Evolutionary conservation across 2,329 filamentous ascomycete genomes (phyloP), one percentile per base, ranked within the genome.

Genomic region (Fusarium fracticaudum): DNA sequence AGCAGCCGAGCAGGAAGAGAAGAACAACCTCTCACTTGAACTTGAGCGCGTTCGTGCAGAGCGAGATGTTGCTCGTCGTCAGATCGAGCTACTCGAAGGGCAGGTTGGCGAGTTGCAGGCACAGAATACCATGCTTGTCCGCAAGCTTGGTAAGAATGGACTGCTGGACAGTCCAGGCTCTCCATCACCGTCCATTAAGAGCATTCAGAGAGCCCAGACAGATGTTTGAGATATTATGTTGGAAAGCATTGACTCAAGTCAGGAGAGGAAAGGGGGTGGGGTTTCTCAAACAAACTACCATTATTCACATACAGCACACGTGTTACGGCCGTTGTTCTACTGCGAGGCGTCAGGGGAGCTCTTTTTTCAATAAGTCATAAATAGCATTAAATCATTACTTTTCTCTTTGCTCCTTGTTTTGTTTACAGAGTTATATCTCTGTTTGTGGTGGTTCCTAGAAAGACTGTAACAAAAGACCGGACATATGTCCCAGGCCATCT

Each of bases 51-150:
- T 83, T 1, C 84, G 82, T 20, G 83, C 86, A 1, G 89, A 90
- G 80, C 82, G 86, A 41, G 88, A 90, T 45, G 78, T 89, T 20
- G 87, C 87, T 24, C 79, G 83, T 48, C 85, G 86, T 72, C 85
- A 91, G 81, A 83, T 87, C 29, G 86, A 90, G 61, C 83, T 90
- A 31, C 81, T 91, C n/a, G 86, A 85, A 67, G 81, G 80, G 18
- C 87, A 89, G 76, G 85, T 91, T 3, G 88, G 89, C 12, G 86
- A 89, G 75, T 80, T 91, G 50, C 90, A 91, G 82, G 81, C 83
- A 3, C 86, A 91, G 81, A 91, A 91, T 74, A 91, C 89, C 7
- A 84, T 84, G 82, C 82, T 91, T 6, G 88, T 87, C 2, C 88
- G 87, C 13, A 84, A 83, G 72, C 74, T 91, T 54, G 89, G 89